A percentile compares a stretch with the other conserved stretches of the same genome.
phyloP scores from a whole-genome alignment of 805 yeast species.

The Barnettozyma wickerhamii region DNA sequence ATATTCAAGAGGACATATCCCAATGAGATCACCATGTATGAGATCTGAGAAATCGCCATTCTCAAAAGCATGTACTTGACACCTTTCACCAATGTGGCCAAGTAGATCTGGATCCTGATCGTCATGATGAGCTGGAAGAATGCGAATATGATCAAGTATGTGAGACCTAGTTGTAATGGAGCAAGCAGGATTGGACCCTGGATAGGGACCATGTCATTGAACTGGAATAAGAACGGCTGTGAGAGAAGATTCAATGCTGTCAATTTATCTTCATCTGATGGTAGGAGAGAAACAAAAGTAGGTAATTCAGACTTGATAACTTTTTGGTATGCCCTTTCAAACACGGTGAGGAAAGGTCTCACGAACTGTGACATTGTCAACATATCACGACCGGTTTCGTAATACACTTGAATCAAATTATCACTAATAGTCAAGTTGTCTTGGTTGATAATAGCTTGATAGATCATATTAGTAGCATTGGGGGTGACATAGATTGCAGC shows the following conservation, averaged over 20 bases:
- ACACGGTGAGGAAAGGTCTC: slow-evolving; percentile 43
- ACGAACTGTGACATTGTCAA: slow-evolving; percentile 41
- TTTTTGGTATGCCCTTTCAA: slow-evolving; percentile 21
- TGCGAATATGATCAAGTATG: slow-evolving; percentile 63
- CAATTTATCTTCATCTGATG: slow-evolving; percentile 22
- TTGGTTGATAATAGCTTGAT: slow-evolving; percentile 21
- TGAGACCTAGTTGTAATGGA: slow-evolving; percentile 69
- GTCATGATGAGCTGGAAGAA: slow-evolving; percentile 67
- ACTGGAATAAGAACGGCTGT: slow-evolving; percentile 16
- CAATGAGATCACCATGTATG: slow-evolving; percentile 54
- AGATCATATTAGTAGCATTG: slow-evolving; percentile 37
- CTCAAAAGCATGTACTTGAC: slow-evolving; percentile 38
- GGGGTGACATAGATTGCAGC: slow-evolving; percentile 47
- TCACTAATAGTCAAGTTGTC: slow-evolving; percentile 21
- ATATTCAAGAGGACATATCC: slow-evolving; percentile 55
- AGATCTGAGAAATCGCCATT: slow-evolving; percentile 40
- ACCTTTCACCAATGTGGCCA: slow-evolving; percentile 32
- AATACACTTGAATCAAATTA: slow-evolving; percentile 35
- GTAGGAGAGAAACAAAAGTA: slow-evolving; percentile 30
- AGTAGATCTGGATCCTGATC: slow-evolving; percentile 41
- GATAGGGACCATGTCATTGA: slow-evolving; percentile 44
- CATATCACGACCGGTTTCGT: slow-evolving; percentile 63
- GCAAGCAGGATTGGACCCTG: slow-evolving; percentile 49
- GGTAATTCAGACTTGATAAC: slow-evolving; percentile 5
- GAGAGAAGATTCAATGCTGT: slow-evolving; percentile 14